Evolutionary conservation across 1,139 yeast species (phyloP).

Genomic region (Spathaspora sp.): DNA sequence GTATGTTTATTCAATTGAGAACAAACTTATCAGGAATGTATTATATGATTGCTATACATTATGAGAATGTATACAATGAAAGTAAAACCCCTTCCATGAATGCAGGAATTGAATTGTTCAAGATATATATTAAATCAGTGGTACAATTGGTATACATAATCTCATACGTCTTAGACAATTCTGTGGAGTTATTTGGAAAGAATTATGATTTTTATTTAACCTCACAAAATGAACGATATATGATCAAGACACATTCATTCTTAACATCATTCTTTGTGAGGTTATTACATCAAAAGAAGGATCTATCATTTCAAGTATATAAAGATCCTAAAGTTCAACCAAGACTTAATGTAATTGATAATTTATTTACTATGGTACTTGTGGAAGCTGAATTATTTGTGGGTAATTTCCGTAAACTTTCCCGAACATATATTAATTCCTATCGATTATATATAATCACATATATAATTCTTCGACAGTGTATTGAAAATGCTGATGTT

Average conservation of each 20-base stretch:
- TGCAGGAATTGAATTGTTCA: constrained; percentile 46
- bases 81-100: constrained; percentile 33
- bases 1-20: constrained; percentile 37
- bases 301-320: constrained; percentile 25
- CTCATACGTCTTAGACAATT: constrained; percentile 46
- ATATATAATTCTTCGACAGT: constrained; percentile 41
- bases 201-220: constrained; percentile 42
- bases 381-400: constrained; percentile 47
- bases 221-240: constrained; percentile 39
- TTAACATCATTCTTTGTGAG: constrained; percentile 43
- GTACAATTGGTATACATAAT: constrained; percentile 46
- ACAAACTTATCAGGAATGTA: constrained; percentile 46
- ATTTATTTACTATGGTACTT: constrained; percentile 34
- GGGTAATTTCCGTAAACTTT: constrained; percentile 42
- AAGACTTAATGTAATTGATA: constrained; percentile 36
- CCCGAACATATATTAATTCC: constrained; percentile 40
- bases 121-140: constrained; percentile 43
- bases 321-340: constrained; percentile 22
- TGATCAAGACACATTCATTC: constrained; percentile 46
- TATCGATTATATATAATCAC: constrained; percentile 45
- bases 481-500: constrained; percentile 42
- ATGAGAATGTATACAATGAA: constrained; percentile 34
- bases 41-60: constrained; percentile 43
- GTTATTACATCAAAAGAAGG: constrained; percentile 40
- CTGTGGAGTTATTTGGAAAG: constrained; percentile 44